Percentiles rank a stretch among this genome's conserved stretches.
Conservation (phyloP, 192 early-diverging fungal species). For the Backusella macrospora region DNA sequence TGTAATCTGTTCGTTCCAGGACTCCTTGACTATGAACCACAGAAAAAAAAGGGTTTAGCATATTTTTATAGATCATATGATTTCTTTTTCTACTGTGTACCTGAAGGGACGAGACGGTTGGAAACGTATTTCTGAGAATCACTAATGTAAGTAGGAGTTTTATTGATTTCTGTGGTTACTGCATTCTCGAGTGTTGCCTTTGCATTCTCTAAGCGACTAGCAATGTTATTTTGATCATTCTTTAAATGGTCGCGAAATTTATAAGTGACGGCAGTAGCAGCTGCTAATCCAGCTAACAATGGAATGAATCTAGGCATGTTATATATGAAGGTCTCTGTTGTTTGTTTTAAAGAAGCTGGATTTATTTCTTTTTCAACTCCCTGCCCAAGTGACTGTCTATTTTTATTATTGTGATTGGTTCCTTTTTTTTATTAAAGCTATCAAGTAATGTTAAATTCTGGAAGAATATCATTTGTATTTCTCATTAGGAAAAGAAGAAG, state of each 20-base stretch:
- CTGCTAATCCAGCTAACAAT: slow-evolving; percentile 18
- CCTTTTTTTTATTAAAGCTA: not conserved
- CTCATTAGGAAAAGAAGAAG: not conserved
- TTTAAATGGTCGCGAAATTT: not conserved
- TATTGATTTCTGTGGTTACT: not conserved
- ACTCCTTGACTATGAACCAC: slow-evolving; percentile 9
- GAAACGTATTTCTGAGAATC: slow-evolving; percentile 19
- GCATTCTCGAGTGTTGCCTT: slow-evolving; percentile 18
- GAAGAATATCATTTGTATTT: not conserved
- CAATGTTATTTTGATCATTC: slow-evolving; percentile 5
- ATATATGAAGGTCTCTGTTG: slow-evolving; percentile 3
- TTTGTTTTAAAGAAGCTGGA: not conserved
- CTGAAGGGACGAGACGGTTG: slow-evolving; percentile 15
- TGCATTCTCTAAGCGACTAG: not conserved
- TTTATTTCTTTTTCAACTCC: slow-evolving; percentile 2
- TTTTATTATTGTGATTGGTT: not conserved
- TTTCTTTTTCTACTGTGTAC: slow-evolving; percentile 4
- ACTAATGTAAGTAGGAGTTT: not conserved
- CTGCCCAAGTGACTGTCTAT: slow-evolving; percentile 11
- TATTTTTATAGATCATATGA: not conserved
- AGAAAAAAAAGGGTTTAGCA: not conserved
- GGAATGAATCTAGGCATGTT: slow-evolving; percentile 20
- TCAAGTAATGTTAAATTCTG: not conserved
- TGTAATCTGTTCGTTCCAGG: slow-evolving; percentile 16
- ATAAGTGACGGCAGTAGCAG: slow-evolving; percentile 13